Conservation (phyloP, 139 green algal genomes). For the Ettlia oleoabundans region DNA sequence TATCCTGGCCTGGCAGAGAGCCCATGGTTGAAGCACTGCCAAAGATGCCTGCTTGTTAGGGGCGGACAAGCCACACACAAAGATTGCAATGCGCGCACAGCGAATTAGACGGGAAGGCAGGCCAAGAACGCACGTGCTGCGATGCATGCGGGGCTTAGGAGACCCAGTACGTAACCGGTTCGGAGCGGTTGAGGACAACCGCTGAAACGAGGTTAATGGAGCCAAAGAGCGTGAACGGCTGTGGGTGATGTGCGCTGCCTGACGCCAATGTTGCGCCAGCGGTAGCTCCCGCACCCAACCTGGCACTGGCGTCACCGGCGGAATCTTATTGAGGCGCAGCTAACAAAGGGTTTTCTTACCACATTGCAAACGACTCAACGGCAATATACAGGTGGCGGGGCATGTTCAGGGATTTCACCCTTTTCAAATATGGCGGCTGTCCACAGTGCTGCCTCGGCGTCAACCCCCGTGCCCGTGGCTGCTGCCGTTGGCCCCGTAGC, state of each 20-base stretch:
- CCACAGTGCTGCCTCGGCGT: constrained; percentile 14
- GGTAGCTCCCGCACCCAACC: too few species aligned
- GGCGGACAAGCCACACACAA: background rate
- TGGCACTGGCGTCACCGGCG: too few species aligned
- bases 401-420: constrained; percentile 31
- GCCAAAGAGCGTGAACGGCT: background rate
- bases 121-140: too few species aligned
- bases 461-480: background rate
- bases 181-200: too few species aligned
- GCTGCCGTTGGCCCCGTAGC: background rate
- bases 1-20: background rate
- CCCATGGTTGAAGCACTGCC: background rate
- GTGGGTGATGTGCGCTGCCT: background rate
- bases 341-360: background rate
- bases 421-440: constrained; percentile 21
- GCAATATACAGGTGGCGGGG: constrained; percentile 25
- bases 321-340: too few species aligned
- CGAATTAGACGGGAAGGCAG: too few species aligned
- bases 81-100: background rate
- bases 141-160: too few species aligned
- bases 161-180: too few species aligned
- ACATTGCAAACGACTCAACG: background rate
- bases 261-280: too few species aligned
- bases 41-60: too few species aligned
- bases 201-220: too few species aligned